Evolutionary conservation across 2,329 filamentous ascomycete genomes (phyloP).

Genomic region (Epichloe sylvatica): DNA sequence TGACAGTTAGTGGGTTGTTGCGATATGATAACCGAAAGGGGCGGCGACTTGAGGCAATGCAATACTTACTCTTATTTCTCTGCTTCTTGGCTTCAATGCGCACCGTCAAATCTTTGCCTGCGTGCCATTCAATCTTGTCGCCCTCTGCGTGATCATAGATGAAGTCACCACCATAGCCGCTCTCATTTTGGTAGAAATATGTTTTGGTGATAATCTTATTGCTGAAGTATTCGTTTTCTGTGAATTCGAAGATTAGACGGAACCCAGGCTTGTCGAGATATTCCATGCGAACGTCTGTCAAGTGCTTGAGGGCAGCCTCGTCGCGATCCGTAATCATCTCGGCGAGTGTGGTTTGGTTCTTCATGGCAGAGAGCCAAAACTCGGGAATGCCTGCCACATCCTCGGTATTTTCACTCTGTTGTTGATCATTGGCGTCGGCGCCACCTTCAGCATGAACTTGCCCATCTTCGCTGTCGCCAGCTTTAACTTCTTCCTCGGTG

Average conservation of each 20-base stretch:
- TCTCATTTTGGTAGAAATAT: constrained; percentile 98
- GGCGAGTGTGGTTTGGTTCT: constrained; percentile 92
- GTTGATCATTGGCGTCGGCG: constrained; percentile 40
- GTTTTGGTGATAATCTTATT: constrained; percentile 98
- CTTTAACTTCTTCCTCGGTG: constrained; percentile 71
- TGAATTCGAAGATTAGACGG: constrained; percentile 94
- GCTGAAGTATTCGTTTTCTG: constrained; percentile 88
- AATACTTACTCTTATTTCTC: constrained; percentile 82
- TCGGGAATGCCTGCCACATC: constrained; percentile 74
- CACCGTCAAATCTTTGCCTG: constrained; percentile 83
- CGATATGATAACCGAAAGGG: not conserved
- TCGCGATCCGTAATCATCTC: constrained; percentile 99
- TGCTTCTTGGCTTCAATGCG: constrained; percentile 98
- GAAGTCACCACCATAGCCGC: constrained; percentile 95
- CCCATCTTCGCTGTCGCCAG: constrained; percentile 66
- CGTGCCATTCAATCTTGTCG: constrained; percentile 95
- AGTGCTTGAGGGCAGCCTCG: constrained; percentile 78
- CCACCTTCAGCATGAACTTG: constrained; percentile 55
- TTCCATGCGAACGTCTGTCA: constrained; percentile 95
- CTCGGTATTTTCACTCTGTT: constrained; percentile 42
- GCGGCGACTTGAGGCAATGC: not conserved
- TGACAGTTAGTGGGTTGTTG: constrained; percentile 2
- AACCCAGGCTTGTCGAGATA: constrained; percentile 97
- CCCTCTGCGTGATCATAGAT: constrained; percentile 99
- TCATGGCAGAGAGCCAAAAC: constrained; percentile 99